Percentiles rank a stretch among this genome's conserved stretches.
phyloP scores from a whole-genome alignment of 2,329 filamentous ascomycete genomes.

The Huntiella moniliformis region DNA sequence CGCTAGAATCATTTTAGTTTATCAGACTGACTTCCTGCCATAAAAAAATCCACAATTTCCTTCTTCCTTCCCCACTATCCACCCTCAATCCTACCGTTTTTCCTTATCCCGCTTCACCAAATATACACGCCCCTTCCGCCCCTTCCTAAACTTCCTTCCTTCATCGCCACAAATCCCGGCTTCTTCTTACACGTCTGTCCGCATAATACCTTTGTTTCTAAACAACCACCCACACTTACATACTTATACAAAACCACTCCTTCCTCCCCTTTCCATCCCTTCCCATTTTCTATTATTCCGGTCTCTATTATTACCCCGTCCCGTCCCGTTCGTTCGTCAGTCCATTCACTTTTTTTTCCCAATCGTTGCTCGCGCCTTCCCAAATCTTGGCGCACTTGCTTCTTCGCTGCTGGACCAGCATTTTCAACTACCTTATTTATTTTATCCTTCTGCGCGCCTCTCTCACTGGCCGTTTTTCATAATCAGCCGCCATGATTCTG shows the following conservation, averaged over 20 bases:
- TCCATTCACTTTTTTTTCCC: not conserved
- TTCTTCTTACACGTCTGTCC: not conserved
- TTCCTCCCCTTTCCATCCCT: too few relatives aligned
- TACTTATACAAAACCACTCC: too few relatives aligned
- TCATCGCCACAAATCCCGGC: not conserved
- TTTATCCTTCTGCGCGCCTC: too few relatives aligned
- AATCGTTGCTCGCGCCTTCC: too few relatives aligned
- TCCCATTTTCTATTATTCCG: too few relatives aligned
- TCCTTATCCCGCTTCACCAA: not conserved
- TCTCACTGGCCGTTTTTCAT: too few relatives aligned
- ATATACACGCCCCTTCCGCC: not conserved
- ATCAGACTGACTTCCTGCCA: not conserved
- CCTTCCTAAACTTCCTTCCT: not conserved
- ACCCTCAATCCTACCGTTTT: slow-evolving; percentile 1
- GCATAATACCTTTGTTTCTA: not conserved
- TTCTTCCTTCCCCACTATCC: not conserved
- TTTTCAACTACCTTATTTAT: too few relatives aligned
- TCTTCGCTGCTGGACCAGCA: too few relatives aligned
- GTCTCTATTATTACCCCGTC: not conserved
- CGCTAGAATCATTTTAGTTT: slow-evolving; percentile 2
- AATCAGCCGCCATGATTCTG: not conserved
- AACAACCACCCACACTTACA: not conserved
- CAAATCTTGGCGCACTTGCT: too few relatives aligned
- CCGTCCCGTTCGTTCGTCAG: not conserved
- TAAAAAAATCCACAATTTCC: not conserved